These are phyloP conservation scores for Selaginella moellendorffii DNA, from an alignment of 75 land plant species.

Conservation along the genomic window DNA sequence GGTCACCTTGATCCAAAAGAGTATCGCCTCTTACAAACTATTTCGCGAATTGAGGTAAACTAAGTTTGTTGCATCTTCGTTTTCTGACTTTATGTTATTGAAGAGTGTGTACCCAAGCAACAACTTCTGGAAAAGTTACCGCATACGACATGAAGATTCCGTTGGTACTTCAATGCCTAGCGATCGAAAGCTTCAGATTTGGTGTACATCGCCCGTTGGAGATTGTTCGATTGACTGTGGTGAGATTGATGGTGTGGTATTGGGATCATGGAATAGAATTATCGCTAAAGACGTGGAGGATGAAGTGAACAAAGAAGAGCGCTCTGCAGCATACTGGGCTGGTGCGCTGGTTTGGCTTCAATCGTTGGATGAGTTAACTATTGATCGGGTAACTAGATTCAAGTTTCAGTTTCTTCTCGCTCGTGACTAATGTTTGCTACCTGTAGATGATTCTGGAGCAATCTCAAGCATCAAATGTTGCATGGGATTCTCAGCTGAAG, in stretches of 20 bases:
- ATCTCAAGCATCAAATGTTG: conserved; percentile 36
- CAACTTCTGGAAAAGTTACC: conserved; percentile 66
- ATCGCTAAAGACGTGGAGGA: conserved; percentile 6
- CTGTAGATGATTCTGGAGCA: conserved; percentile 72
- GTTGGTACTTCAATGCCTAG: conserved; percentile 3
- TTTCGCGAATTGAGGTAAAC: conserved; percentile 72
- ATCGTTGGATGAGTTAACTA: conserved; percentile 63
- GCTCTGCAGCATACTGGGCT: conserved; percentile 58
- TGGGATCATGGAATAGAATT: conserved; percentile 57
- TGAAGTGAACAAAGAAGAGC: conserved; percentile 17
- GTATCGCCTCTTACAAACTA: conserved; percentile 41
- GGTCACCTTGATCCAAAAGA: conserved; percentile 47
- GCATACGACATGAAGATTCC: conserved; percentile 19
- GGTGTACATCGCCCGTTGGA: conserved; percentile 14
- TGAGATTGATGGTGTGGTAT: conserved; percentile 84
- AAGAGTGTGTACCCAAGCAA: conserved; percentile 82
- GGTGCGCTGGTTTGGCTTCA: conserved; percentile 80
- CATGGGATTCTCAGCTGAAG: conserved; percentile 82
- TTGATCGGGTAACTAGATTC: conserved; percentile 63
- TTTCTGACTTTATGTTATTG: neutral
- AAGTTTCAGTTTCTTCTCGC: neutral
- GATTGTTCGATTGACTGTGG: conserved; percentile 46
- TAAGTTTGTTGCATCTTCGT: neutral
- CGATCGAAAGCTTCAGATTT: conserved; percentile 14
- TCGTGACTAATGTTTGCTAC: neutral